Conservation (phyloP, 2,329 filamentous ascomycete genomes). For the Venturiaceae sp. region DNA sequence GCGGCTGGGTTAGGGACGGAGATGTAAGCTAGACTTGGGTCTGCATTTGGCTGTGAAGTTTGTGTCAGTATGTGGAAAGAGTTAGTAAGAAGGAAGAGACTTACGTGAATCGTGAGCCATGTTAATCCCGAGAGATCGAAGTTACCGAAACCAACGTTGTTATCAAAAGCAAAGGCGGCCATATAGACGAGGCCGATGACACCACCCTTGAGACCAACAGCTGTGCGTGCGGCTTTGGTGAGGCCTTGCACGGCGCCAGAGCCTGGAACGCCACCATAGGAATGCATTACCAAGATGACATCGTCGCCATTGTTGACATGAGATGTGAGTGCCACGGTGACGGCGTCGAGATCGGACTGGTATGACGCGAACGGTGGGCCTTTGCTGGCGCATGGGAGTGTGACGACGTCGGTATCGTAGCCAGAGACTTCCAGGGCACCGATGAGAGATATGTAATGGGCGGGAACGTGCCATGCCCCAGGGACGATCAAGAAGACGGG, state of each 20-base stretch:
- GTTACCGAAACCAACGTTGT: too few relatives aligned
- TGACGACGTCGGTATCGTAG: background rate
- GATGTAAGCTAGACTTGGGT: too few relatives aligned
- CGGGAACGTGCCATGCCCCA: background rate
- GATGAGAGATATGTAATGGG: too few relatives aligned
- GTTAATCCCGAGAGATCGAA: too few relatives aligned
- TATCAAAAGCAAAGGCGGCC: constrained; percentile 5
- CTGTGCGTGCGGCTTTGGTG: constrained; percentile 16
- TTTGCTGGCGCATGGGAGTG: background rate
- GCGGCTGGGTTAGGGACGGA: too few relatives aligned
- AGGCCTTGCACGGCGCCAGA: constrained; percentile 21
- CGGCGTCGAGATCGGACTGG: background rate
- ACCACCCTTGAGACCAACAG: constrained; percentile 21
- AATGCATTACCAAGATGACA: constrained; percentile 24
- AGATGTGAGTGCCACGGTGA: background rate
- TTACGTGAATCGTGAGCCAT: too few relatives aligned
- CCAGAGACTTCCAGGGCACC: too few relatives aligned
- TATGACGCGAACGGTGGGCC: background rate
- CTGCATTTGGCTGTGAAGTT: too few relatives aligned
- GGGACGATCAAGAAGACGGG: background rate
- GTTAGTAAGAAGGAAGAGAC: too few relatives aligned
- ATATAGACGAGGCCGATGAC: constrained; percentile 17
- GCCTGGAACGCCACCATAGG: constrained; percentile 24
- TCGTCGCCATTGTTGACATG: constrained; percentile 20
- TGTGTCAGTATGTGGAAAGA: too few relatives aligned